Evolutionary conservation across 441 rosid species (phyloP), one percentile per base, ranked within the genome.

Genomic region (Manihot esculenta): DNA sequence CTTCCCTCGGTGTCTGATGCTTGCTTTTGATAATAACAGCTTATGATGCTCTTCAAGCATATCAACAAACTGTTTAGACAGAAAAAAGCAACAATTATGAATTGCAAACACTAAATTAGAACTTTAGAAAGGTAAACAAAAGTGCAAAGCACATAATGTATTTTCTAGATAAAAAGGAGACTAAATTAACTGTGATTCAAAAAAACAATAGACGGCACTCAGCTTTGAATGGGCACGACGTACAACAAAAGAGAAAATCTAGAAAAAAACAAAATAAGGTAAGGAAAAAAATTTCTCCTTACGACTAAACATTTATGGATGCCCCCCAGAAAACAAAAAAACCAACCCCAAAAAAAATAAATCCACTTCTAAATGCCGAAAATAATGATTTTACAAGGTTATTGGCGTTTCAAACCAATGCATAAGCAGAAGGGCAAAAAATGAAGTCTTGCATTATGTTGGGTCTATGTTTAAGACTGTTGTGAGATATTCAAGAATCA

Each of bases 41-140:
- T 77, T 81, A 0, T 98, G 96, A 75, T 90, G 89, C 71, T 86
- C 91, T 82, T 88, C 97, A 15, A 94, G 87, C 81, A 84, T 78
- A 72, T 84, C 76, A 23, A 92, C 87, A 76, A 94, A 94, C 98
- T 92, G 86, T 57, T 71, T 47, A 58, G 48, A 13, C 47, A 70
- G 55, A 66, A 15, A 30, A 26, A 24, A 24, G 35, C 5, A 53
- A 63, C 12, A 24, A 23, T 65, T 62, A 73, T 17, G 51, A 69
- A 30, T 17, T 45, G 64, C 1, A 26, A 7, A 30, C 18, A 21
- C 24, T 24, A 12, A 35, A 50, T 18, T 18, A 35, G 58, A 13
- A 15, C 11, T 10, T 26, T 15, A 51, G 41, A 38, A 23, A 38
- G 20, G 4, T 18, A 56, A 6, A 33, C 21, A 17, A 2, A 54